phyloP scores from a whole-genome alignment of 2,329 filamentous ascomycete species.

The Metarhizium sp. region DNA sequence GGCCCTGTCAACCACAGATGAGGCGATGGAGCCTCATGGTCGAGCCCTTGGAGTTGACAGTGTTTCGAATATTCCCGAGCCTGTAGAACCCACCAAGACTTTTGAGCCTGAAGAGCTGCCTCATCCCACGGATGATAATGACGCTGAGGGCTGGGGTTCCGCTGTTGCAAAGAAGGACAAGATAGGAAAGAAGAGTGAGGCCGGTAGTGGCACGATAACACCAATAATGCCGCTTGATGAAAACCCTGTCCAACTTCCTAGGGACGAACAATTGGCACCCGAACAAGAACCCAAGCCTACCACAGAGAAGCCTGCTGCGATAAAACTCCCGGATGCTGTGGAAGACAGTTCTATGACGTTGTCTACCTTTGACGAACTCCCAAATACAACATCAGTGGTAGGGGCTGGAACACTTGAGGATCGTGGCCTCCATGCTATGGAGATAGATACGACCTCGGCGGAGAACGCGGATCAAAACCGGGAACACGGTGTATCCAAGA shows the following conservation, averaged over 20 bases:
- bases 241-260: not conserved
- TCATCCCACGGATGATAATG: conserved; percentile 6
- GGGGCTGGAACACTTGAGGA: not conserved
- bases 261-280: not conserved
- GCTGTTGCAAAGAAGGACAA: conserved; percentile 27
- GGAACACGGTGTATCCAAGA: not conserved
- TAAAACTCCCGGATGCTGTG: not conserved
- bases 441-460: not conserved
- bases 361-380: not conserved
- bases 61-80: not conserved
- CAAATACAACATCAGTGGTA: not conserved
- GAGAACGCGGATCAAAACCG: not conserved
- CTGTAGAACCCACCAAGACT: not conserved
- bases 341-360: conserved; percentile 8
- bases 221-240: conserved; percentile 3
- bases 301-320: not conserved
- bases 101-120: not conserved
- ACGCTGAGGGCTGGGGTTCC: conserved; percentile 17
- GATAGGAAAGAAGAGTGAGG: conserved; percentile 24
- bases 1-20: no score
- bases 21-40: no score
- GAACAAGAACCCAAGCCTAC: not conserved
- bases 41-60: no score
- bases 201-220: conserved; percentile 4
- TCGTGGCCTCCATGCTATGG: not conserved